Conservation (phyloP, 257 asterid species). For the Gentiana straminea region DNA sequence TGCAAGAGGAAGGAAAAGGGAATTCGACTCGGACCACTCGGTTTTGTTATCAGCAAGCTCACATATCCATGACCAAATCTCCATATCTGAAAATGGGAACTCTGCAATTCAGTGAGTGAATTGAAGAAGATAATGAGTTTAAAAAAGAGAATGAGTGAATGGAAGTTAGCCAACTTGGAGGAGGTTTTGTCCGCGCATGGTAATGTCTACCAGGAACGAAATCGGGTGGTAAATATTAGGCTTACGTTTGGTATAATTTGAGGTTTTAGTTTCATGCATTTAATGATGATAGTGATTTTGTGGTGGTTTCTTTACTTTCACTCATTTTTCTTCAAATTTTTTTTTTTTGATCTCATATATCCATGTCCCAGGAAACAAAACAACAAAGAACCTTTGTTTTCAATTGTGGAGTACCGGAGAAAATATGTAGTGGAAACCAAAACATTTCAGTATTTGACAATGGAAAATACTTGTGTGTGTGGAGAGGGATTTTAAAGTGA, state of each 20-base stretch:
- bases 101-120: neutral
- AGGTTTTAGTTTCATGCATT: conserved; percentile 13
- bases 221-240: conserved; percentile 17
- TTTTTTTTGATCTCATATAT: too few relatives aligned
- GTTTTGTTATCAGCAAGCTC: conserved; percentile 57
- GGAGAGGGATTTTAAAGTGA: too few relatives aligned
- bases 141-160: conserved; percentile 43
- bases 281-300: neutral
- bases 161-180: conserved; percentile 34
- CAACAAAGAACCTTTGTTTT: too few relatives aligned
- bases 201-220: neutral
- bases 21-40: conserved; percentile 17
- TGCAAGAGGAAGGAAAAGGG: conserved; percentile 38
- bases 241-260: conserved; percentile 8
- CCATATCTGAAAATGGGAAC: conserved; percentile 27
- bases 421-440: too few relatives aligned
- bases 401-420: too few relatives aligned
- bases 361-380: too few relatives aligned
- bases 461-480: too few relatives aligned
- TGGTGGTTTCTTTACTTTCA: too few relatives aligned
- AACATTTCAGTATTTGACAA: too few relatives aligned
- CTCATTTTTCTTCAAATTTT: too few relatives aligned
- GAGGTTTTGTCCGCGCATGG: conserved; percentile 34
- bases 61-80: conserved; percentile 82
- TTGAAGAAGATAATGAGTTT: conserved; percentile 7